Base-by-base conservation (phyloP, 768 basidiomycete genomes). In the Pleurotus salmoneostramineus region DNA sequence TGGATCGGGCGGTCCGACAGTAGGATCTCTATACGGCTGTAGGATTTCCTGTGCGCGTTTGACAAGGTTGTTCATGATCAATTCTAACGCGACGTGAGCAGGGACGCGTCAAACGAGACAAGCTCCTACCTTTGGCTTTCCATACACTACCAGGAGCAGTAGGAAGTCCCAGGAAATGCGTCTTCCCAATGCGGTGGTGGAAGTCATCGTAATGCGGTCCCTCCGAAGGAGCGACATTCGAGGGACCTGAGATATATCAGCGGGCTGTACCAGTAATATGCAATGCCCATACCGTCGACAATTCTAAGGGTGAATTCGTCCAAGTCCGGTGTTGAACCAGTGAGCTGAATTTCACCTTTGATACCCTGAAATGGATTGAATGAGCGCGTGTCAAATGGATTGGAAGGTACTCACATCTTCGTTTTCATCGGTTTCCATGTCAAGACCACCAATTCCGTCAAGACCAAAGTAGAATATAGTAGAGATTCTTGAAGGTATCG, bases 391-490 rank as follows among this genome's bases (percentile, higher is more conserved):
- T 14, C 8, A 46, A 55, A n/a, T 2, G 50, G 36, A 57, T 21
- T n/a, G 52, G 4, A 36, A 34, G 42, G 14, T 12, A 70, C 82
- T 21, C 62, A 93, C 93, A 69, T 89, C 82, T 60, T 90, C 84
- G 50, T 87, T 76, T 64, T 88, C 85, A 34, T 87, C 85, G 0
- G 84, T 89, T 50, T 90, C 87, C 78, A 97, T 80, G 58, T 90
- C 85, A 27, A 98, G 59, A 2, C 81, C 85, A 11, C 96, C 95
- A 1, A 95, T 73, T 0, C 95, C 95, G 64, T 98, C 94, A 33
- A 95, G 71, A 0, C 93, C 94, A 61, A 89, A 73, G 66, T 98
- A 96, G 67, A 93, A 96, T 52, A 98, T 81, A 1, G 89, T 75
- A 1, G 94, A 93, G 33, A 88, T 81, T 21, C 84, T 79, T 17